phyloP scores from a whole-genome alignment of 2,329 filamentous ascomycete species.

The Lecanosticta acicola region DNA sequence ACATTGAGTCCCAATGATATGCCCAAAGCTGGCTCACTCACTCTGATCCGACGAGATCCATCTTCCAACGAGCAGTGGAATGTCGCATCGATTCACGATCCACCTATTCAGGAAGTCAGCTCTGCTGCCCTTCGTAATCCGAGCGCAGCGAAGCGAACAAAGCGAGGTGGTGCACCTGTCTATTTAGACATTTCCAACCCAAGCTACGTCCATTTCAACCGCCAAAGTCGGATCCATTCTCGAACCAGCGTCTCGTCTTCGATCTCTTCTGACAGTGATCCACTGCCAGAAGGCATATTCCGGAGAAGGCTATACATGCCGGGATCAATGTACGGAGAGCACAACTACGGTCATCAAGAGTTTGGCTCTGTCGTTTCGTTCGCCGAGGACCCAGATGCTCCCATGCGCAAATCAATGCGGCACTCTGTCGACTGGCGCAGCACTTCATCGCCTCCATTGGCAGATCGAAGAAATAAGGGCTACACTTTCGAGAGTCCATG shows the following conservation, averaged over 20 bases:
- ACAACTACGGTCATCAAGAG: conserved; percentile 36
- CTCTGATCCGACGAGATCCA: conserved; percentile 49
- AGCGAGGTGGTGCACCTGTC: conserved; percentile 38
- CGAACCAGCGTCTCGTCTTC: conserved; percentile 25
- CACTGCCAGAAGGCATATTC: conserved; percentile 35
- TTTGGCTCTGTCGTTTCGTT: conserved; percentile 8
- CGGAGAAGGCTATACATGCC: conserved; percentile 46
- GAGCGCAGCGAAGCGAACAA: conserved; percentile 27
- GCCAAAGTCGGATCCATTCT: conserved; percentile 25
- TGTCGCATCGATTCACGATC: conserved; percentile 45
- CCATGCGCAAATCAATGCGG: conserved; percentile 15
- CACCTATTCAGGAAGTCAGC: conserved; percentile 40
- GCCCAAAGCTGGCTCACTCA: conserved; percentile 31
- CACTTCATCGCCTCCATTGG: conserved; percentile 16
- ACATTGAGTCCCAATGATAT: conserved; percentile 8
- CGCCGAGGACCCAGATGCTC: conserved; percentile 3
- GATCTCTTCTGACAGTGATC: conserved; percentile 20
- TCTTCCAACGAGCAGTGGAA: conserved; percentile 48
- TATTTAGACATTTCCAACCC: conserved; percentile 54
- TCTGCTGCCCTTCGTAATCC: conserved; percentile 36
- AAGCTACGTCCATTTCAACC: conserved; percentile 55
- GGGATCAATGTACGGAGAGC: conserved; percentile 36
- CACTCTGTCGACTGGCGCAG: conserved; percentile 12
- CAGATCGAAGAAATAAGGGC: conserved; percentile 49
- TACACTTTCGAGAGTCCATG: conserved; percentile 82